Conservation (phyloP, 2,329 filamentous ascomycete species). For the Tolypocladium album region DNA sequence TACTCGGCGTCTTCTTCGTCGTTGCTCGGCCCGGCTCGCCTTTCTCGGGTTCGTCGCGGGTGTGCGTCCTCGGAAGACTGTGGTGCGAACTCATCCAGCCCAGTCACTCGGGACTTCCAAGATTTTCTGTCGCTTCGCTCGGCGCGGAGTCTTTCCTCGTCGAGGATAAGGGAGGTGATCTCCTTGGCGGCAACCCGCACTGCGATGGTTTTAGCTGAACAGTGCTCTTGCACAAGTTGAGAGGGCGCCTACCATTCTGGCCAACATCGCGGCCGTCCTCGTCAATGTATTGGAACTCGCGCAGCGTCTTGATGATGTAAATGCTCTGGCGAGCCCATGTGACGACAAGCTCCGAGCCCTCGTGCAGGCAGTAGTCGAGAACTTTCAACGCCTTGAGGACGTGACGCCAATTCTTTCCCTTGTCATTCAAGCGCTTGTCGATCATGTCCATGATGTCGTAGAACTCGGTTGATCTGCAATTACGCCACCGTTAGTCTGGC, state of each 20-base stretch:
- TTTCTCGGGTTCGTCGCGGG: conserved; percentile 34
- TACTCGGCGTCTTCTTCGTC: conserved; percentile 90
- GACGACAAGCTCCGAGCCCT: conserved; percentile 91
- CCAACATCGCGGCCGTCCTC: conserved; percentile 94
- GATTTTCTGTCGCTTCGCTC: conserved; percentile 86
- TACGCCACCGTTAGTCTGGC: not conserved
- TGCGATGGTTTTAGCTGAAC: conserved; percentile 25
- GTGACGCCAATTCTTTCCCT: conserved; percentile 99
- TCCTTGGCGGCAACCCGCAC: conserved; percentile 95
- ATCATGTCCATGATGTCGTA: conserved; percentile 99
- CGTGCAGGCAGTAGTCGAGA: conserved; percentile 93
- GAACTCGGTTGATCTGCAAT: conserved; percentile 77
- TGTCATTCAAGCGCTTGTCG: conserved; percentile 96
- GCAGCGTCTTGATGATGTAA: conserved; percentile 96
- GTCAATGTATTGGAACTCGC: conserved; percentile 94
- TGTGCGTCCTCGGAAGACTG: conserved; percentile 25
- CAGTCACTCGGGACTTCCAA: conserved; percentile 94
- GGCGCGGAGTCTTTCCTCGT: conserved; percentile 83
- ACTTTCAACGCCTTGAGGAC: conserved; percentile 97
- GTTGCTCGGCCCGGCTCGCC: conserved; percentile 31
- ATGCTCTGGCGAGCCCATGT: conserved; percentile 98
- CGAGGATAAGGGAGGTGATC: conserved; percentile 79
- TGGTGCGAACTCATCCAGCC: conserved; percentile 69
- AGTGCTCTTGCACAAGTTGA: conserved; percentile 1
- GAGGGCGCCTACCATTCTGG: conserved; percentile 62